Percentiles rank a stretch among this genome's conserved stretches.
phyloP scores from a whole-genome alignment of 148 eudicot species.

The Rhododendron mucronatum region DNA sequence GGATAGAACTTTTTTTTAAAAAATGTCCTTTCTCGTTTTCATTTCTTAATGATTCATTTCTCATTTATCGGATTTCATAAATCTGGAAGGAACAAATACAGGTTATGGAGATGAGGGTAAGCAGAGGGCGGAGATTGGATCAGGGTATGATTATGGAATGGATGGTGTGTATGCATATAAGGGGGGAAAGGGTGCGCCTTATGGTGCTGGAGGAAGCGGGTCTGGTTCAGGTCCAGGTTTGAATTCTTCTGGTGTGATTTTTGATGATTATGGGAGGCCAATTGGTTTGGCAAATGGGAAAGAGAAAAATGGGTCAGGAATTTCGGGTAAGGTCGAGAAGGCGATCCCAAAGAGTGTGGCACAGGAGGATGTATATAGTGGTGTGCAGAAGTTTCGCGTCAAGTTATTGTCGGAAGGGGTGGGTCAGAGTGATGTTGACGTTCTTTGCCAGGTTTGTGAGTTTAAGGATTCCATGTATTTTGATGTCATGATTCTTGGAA shows the following conservation, averaged over 20 bases:
- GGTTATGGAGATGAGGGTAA: constrained; percentile 5
- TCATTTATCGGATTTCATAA: not conserved
- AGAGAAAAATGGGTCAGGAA: constrained; percentile 19
- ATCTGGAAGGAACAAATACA: constrained; percentile 13
- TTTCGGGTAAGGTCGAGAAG: constrained; percentile 39
- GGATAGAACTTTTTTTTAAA: not conserved
- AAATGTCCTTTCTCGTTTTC: not conserved
- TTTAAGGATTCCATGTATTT: not conserved
- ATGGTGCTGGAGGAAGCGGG: constrained; percentile 53
- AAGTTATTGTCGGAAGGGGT: constrained; percentile 63
- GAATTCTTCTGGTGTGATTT: constrained; percentile 33
- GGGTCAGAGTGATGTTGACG: constrained; percentile 73
- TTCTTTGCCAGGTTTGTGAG: constrained; percentile 77
- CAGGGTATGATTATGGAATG: constrained; percentile 17
- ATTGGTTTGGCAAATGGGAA: constrained; percentile 33
- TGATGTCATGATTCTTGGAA: not conserved
- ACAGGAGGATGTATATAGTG: constrained; percentile 37
- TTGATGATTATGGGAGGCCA: constrained; percentile 88
- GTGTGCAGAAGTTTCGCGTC: constrained; percentile 75
- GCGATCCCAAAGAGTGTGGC: constrained; percentile 52
- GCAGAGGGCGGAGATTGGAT: constrained; percentile 1
- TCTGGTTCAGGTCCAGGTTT: constrained; percentile 13
- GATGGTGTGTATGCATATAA: constrained; percentile 55
- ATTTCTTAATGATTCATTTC: not conserved
- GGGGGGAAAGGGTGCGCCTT: constrained; percentile 52